Evolutionary conservation across 2,329 filamentous ascomycete species (phyloP).

Genomic region (Verticillium zaregamsianum): DNA sequence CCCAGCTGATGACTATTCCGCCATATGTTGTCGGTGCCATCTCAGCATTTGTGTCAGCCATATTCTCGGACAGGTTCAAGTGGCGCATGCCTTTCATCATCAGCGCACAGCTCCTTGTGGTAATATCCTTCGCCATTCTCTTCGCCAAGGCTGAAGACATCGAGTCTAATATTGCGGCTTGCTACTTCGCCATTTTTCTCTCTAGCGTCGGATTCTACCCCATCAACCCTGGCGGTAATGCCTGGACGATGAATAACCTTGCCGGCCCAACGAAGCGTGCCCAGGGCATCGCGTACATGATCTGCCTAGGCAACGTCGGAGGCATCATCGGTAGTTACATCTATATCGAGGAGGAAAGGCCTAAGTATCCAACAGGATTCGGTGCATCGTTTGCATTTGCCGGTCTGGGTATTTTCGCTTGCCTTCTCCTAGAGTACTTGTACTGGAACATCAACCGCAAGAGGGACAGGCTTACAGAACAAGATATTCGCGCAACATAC

Average conservation of each 20-base stretch:
- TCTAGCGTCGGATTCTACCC: slow-evolving; percentile 34
- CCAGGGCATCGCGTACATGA: slow-evolving; percentile 28
- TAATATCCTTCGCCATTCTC: slow-evolving; percentile 15
- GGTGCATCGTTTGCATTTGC: slow-evolving; percentile 18
- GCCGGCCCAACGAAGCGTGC: slow-evolving; percentile 27
- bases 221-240: slow-evolving; percentile 24
- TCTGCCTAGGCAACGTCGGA: slow-evolving; percentile 17
- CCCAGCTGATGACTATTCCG: slow-evolving; percentile 24
- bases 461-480: slow-evolving; percentile 15
- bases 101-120: slow-evolving; percentile 1
- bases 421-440: slow-evolving; percentile 14
- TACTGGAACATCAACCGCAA: slow-evolving; percentile 18
- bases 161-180: slow-evolving; percentile 27
- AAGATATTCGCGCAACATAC: slow-evolving; percentile 21
- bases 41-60: slow-evolving; percentile 2
- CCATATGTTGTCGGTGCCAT: slow-evolving; percentile 19
- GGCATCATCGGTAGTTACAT: slow-evolving; percentile 20
- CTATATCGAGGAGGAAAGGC: slow-evolving; percentile 17
- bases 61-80: slow-evolving; percentile 4
- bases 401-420: slow-evolving; percentile 9
- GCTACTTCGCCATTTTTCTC: slow-evolving; percentile 32
- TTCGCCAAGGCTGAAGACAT: slow-evolving; percentile 24
- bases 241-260: slow-evolving; percentile 32
- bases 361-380: slow-evolving; percentile 20
- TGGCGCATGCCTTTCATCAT: slow-evolving; percentile 10